Conservation (phyloP, 2,329 filamentous ascomycete species). For the Chaetomiaceae sp. region DNA sequence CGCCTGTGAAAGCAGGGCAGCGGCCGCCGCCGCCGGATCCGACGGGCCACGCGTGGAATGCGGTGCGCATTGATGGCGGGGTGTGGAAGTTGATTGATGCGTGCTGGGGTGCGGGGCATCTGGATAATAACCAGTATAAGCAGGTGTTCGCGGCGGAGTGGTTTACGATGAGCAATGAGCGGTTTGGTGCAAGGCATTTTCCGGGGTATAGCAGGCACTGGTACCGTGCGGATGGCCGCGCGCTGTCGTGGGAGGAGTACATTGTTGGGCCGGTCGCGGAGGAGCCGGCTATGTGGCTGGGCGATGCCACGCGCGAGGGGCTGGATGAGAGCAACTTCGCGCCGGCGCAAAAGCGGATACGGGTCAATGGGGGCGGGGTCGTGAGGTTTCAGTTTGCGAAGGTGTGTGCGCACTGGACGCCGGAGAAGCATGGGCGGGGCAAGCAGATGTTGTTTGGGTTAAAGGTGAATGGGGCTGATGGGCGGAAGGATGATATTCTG, state of each 20-base stretch:
- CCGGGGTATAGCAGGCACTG: constrained; percentile 63
- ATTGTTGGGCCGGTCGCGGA: constrained; percentile 53
- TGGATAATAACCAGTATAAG: constrained; percentile 53
- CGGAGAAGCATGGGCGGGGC: constrained; percentile 60
- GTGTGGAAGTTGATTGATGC: constrained; percentile 87
- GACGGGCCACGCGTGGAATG: constrained; percentile 84
- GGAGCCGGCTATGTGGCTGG: constrained; percentile 43
- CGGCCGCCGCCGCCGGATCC: constrained; percentile 57
- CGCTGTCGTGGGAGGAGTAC: constrained; percentile 76
- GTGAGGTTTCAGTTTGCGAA: constrained; percentile 77
- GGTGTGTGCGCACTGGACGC: constrained; percentile 75
- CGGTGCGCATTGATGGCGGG: constrained; percentile 76
- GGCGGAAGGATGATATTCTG: constrained; percentile 59
- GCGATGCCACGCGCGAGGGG: constrained; percentile 42
- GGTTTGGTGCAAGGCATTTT: constrained; percentile 77
- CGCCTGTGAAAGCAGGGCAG: constrained; percentile 55
- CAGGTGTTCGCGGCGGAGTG: constrained; percentile 59
- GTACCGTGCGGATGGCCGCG: constrained; percentile 65
- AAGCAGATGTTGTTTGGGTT: constrained; percentile 67
- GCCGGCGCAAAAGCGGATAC: constrained; percentile 55
- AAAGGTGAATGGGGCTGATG: constrained; percentile 59
- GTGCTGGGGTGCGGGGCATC: constrained; percentile 84
- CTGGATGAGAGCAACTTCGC: constrained; percentile 53
- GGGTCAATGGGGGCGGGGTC: constrained; percentile 41
- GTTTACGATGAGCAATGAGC: constrained; percentile 62